These are phyloP conservation scores for Fusarium albidum DNA, from an alignment of 2,329 filamentous ascomycete genomes.

Conservation along the genomic window DNA sequence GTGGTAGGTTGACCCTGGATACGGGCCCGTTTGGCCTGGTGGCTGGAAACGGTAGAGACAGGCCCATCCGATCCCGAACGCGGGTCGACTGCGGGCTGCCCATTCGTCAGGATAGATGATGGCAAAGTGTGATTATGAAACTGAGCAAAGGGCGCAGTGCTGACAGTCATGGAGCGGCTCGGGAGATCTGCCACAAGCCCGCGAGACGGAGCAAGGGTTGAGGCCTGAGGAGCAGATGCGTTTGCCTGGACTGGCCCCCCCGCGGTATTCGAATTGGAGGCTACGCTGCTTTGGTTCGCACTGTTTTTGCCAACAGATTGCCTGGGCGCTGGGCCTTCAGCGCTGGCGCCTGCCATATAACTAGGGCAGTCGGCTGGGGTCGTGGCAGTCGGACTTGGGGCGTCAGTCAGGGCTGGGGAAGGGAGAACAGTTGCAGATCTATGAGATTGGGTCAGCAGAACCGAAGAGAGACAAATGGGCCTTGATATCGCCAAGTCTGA, in stretches of 20 bases:
- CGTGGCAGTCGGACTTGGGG: conserved; percentile 57
- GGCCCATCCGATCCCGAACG: neutral
- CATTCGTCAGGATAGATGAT: neutral
- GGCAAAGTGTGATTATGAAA: conserved; percentile 7
- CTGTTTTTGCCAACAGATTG: conserved; percentile 12
- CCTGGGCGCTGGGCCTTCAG: conserved; percentile 14
- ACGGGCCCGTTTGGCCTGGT: conserved; percentile 26
- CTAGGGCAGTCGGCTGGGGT: conserved; percentile 47
- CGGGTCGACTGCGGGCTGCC: neutral
- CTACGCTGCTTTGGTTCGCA: conserved; percentile 13
- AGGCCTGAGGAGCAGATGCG: conserved; percentile 5
- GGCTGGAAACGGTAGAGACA: neutral
- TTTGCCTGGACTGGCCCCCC: conserved; percentile 2
- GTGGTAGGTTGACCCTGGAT: conserved; percentile 3
- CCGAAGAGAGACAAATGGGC: neutral
- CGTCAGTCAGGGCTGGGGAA: conserved; percentile 70
- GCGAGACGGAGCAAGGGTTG: conserved; percentile 2
- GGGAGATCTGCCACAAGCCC: conserved; percentile 1
- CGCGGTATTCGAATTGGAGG: conserved; percentile 14
- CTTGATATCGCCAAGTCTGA: conserved; percentile 1
- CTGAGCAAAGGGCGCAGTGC: neutral
- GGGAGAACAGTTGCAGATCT: conserved; percentile 56
- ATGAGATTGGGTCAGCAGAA: conserved; percentile 24
- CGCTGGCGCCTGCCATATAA: conserved; percentile 21
- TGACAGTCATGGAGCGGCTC: neutral